Evolutionary conservation across 2,329 filamentous ascomycete species (phyloP).

Genomic region (Fusarium chuoi): DNA sequence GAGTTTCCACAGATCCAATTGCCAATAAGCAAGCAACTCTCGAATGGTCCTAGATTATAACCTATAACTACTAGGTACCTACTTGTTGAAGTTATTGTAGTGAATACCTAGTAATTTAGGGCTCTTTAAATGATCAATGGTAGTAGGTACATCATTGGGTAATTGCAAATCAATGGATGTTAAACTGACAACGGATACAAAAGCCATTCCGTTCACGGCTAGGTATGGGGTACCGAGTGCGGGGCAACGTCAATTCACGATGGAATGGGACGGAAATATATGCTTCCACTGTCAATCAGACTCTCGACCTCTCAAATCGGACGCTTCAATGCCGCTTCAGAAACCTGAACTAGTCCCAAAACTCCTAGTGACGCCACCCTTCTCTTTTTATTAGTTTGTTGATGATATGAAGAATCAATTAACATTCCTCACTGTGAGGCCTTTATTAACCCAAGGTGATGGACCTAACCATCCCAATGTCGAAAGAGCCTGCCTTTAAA

Average conservation of each 20-base stretch:
- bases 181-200: slow-evolving; percentile 1
- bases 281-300: not conserved
- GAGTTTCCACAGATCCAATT: not conserved
- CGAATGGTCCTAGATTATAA: not conserved
- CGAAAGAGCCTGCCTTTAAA: not conserved
- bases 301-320: not conserved
- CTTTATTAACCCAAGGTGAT: too few relatives aligned
- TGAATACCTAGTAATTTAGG: not conserved
- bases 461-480: not conserved
- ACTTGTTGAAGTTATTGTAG: not conserved
- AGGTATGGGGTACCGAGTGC: slow-evolving; percentile 13
- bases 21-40: not conserved
- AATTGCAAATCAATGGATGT: not conserved
- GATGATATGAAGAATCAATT: not conserved
- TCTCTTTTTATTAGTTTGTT: not conserved
- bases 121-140: not conserved
- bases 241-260: slow-evolving; percentile 5
- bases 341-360: not conserved
- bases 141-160: not conserved
- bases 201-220: slow-evolving; percentile 7
- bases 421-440: not conserved
- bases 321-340: not conserved
- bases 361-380: not conserved
- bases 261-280: not conserved
- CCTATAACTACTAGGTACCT: not conserved